Percentiles rank a stretch among this genome's conserved stretches.
Conservation (phyloP, 495 filamentous ascomycete genomes). For the Bacidia rubella region DNA sequence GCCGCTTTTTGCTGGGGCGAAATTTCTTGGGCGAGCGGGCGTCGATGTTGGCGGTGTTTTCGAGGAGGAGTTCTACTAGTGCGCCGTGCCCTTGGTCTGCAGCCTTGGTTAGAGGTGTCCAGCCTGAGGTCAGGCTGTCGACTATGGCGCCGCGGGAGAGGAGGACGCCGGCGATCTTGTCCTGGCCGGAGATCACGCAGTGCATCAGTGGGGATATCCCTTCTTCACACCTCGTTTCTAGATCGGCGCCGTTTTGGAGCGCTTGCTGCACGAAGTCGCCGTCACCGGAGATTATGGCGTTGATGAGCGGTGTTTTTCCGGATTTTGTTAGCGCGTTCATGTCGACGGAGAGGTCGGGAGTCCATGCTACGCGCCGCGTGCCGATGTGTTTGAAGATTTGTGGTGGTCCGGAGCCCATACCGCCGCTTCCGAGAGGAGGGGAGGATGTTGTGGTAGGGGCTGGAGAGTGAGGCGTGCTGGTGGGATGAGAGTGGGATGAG, state of each 20-base stretch:
- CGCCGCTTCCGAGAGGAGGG: not conserved
- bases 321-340: slow-evolving; percentile 13
- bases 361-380: slow-evolving; percentile 12
- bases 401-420: not conserved
- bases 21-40: slow-evolving; percentile 10
- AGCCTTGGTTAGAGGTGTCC: slow-evolving; percentile 16
- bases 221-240: slow-evolving; percentile 14
- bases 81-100: slow-evolving; percentile 8
- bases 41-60: slow-evolving; percentile 14
- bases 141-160: slow-evolving; percentile 15
- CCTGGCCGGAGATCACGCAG: slow-evolving; percentile 14
- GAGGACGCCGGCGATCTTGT: slow-evolving; percentile 11
- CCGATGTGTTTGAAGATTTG: slow-evolving; percentile 1
- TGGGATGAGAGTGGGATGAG: slow-evolving; percentile 1
- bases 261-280: slow-evolving; percentile 11
- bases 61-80: slow-evolving; percentile 10
- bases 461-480: not conserved
- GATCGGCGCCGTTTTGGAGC: slow-evolving; percentile 11
- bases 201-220: slow-evolving; percentile 15
- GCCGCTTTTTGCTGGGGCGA: slow-evolving; percentile 1
- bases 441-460: not conserved
- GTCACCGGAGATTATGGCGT: slow-evolving; percentile 12
- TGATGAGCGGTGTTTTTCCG: slow-evolving; percentile 15
- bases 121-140: slow-evolving; percentile 10
- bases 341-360: slow-evolving; percentile 13